phyloP scores from a whole-genome alignment of 2,329 filamentous ascomycete genomes.

The Shiraia bambusicola region DNA sequence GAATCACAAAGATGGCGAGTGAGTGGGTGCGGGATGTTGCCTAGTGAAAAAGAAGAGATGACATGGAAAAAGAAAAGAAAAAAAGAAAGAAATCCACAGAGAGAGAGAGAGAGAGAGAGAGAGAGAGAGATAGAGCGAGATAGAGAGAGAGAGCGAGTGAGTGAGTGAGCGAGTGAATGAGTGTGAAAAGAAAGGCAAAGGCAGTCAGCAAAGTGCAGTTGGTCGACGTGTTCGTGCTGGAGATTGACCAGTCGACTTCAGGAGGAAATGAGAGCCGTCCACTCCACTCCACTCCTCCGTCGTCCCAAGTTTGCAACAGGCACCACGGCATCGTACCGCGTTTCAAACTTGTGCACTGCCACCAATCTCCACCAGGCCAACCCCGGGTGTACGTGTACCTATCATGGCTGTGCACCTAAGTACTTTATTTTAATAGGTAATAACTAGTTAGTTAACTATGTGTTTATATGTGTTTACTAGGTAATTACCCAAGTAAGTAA shows the following conservation, averaged over 20 bases:
- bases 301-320: slow-evolving; percentile 11
- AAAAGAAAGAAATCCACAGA: background rate
- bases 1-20: too few species aligned
- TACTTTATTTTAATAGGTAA: background rate
- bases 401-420: too few species aligned
- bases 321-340: slow-evolving; percentile 15
- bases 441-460: too few species aligned
- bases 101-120: too few species aligned
- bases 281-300: background rate
- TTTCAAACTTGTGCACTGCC: slow-evolving; percentile 20
- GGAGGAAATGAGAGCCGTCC: slow-evolving; percentile 21
- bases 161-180: background rate
- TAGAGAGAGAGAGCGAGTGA: slow-evolving; percentile 3
- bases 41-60: background rate
- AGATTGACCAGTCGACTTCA: slow-evolving; percentile 2
- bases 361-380: background rate
- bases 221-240: background rate
- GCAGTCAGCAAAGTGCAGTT: background rate
- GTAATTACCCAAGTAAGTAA: too few species aligned
- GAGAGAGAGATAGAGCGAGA: background rate
- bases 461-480: too few species aligned
- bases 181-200: background rate
- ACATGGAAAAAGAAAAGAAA: slow-evolving; percentile 1
- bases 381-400: background rate
- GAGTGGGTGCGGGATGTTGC: slow-evolving; percentile 1